Percentiles rank a stretch among this genome's conserved stretches.
These are phyloP conservation scores for Bacterosira constricta DNA, from an alignment of 108 stramenopile species.

Conservation along the genomic window DNA sequence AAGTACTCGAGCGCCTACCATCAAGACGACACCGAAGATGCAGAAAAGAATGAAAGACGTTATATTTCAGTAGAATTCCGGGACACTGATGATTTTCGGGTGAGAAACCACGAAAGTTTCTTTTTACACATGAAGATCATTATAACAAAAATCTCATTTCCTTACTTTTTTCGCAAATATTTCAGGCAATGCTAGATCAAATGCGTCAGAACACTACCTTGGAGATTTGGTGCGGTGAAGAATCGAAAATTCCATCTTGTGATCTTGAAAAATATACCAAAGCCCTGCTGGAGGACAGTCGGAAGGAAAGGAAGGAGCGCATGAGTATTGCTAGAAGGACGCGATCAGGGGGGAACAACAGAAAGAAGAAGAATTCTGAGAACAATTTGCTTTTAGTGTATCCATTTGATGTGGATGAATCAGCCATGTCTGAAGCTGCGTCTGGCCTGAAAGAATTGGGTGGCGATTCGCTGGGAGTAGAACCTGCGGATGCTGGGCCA, in stretches of 20 bases:
- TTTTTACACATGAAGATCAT: neutral
- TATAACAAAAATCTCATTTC: neutral
- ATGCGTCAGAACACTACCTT: constrained; percentile 11
- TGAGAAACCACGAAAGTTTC: neutral
- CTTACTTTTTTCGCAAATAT: neutral
- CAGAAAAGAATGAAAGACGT: constrained; percentile 18
- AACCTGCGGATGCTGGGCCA: neutral
- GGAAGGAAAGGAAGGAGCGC: constrained; percentile 21
- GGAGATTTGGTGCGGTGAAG: neutral
- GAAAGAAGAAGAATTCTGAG: constrained; percentile 23
- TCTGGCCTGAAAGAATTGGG: constrained; percentile 34
- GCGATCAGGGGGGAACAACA: constrained; percentile 1
- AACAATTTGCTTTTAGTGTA: constrained; percentile 62
- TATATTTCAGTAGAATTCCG: constrained; percentile 61
- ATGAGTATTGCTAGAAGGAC: neutral
- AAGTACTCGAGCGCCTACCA: constrained; percentile 37
- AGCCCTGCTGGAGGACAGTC: constrained; percentile 32
- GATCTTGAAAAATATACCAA: constrained; percentile 26
- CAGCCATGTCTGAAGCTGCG: constrained; percentile 46
- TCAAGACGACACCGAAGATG: constrained; percentile 8
- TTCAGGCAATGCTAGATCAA: constrained; percentile 18
- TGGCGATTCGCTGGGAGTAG: constrained; percentile 14
- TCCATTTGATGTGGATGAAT: constrained; percentile 69
- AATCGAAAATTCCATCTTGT: neutral
- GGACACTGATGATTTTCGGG: constrained; percentile 41